phyloP scores from a whole-genome alignment of 108 stramenopile genomes.

The Nannochloropsis salina region DNA sequence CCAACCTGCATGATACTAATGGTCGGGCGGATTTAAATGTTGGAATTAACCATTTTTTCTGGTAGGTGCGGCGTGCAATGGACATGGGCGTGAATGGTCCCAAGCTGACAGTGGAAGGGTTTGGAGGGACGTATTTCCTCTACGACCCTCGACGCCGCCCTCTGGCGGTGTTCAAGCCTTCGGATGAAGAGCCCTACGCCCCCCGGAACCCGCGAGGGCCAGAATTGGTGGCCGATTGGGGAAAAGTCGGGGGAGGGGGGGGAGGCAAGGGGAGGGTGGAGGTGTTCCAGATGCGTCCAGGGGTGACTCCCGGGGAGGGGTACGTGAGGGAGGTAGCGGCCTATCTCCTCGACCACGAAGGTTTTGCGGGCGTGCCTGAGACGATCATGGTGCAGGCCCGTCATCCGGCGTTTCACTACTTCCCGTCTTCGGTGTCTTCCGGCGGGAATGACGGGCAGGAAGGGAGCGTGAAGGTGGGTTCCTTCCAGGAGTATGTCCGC shows the following conservation, averaged over 20 bases:
- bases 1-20: no score
- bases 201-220: conserved; percentile 91
- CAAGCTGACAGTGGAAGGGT: conserved; percentile 79
- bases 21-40: no score
- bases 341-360: conserved; percentile 63
- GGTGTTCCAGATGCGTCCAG: conserved; percentile 63
- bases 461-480: conserved; percentile 74
- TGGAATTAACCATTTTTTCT: neutral
- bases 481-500: conserved; percentile 81
- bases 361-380: conserved; percentile 80
- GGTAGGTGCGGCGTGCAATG: conserved; percentile 33
- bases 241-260: conserved; percentile 21
- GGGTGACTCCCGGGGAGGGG: conserved; percentile 85
- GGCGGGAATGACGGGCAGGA: conserved; percentile 27
- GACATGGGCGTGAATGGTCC: conserved; percentile 58
- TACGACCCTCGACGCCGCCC: conserved; percentile 68
- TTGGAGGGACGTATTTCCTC: conserved; percentile 94
- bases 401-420: conserved; percentile 74
- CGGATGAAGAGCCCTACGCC: conserved; percentile 95
- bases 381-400: conserved; percentile 88
- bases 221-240: conserved; percentile 39
- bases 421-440: neutral
- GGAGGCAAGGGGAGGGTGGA: conserved; percentile 26
- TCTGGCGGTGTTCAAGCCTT: conserved; percentile 91
- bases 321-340: conserved; percentile 95